Conservation (phyloP, 805 yeast species). For the Saccharomycopsis malanga region DNA sequence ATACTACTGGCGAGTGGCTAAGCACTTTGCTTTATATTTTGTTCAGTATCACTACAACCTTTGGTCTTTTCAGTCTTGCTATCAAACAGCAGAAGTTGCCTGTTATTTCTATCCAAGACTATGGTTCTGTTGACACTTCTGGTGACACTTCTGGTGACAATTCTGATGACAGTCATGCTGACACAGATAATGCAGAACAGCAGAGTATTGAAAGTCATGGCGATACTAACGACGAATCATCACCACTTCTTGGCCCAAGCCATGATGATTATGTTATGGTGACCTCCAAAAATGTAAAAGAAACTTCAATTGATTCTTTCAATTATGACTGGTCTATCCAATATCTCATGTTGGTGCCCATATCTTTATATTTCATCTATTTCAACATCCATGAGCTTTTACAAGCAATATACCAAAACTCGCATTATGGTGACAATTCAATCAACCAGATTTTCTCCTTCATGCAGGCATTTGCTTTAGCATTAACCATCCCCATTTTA, state of each 20-base stretch:
- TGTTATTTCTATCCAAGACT: neutral
- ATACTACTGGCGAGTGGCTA: slow-evolving; percentile 41
- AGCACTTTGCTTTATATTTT: slow-evolving; percentile 33
- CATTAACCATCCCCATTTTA: slow-evolving; percentile 44
- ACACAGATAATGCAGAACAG: slow-evolving; percentile 23
- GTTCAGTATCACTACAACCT: slow-evolving; percentile 32
- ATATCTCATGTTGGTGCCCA: slow-evolving; percentile 60
- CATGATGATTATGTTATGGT: neutral
- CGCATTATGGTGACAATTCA: slow-evolving; percentile 53
- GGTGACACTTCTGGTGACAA: slow-evolving; percentile 20
- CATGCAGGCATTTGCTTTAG: slow-evolving; percentile 31
- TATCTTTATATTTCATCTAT: slow-evolving; percentile 48
- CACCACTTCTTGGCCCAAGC: slow-evolving; percentile 4
- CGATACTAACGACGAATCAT: neutral
- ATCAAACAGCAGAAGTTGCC: slow-evolving; percentile 22
- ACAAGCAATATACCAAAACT: slow-evolving; percentile 62
- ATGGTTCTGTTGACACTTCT: slow-evolving; percentile 4
- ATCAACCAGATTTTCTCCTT: slow-evolving; percentile 34
- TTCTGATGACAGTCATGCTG: slow-evolving; percentile 23
- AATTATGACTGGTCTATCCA: slow-evolving; percentile 81
- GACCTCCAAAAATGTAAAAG: neutral
- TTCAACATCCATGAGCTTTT: slow-evolving; percentile 46
- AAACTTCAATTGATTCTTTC: slow-evolving; percentile 30
- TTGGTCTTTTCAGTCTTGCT: slow-evolving; percentile 40
- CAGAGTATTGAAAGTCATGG: slow-evolving; percentile 23